Base-by-base conservation (phyloP, 2,329 filamentous ascomycete species). In the Penicillium sp. region DNA sequence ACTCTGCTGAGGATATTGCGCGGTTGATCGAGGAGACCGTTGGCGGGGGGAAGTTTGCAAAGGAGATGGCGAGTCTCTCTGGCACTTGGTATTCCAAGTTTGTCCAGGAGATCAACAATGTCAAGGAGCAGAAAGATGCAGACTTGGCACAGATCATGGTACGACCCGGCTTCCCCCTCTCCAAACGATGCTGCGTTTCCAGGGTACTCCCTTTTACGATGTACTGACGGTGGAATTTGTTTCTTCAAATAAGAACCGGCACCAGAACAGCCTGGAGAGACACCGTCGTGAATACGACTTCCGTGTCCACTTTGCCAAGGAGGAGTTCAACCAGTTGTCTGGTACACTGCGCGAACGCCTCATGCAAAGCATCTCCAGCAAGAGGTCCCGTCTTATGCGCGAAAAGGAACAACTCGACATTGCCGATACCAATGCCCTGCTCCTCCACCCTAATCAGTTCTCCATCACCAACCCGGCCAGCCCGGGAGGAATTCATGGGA, bases 41-140 rank as follows among this genome's bases (percentile, higher is more conserved):
- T 34, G 75, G 77, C 44, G 74, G 74, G 9, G 80, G 70, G 79
- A 80, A 61, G 70, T 86, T 63, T 65, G 88, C 85, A 45, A 85
- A 87, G 72, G 89, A 84, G 57, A 81, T 80, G 64, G 72, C 75
- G 38, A 76, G 76, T 29, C 67, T 81, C 57, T 78, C 89, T 32
- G 93, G 93, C 1, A 88, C 84, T 61, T 82, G 86, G 63, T 96
- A 95, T 67, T 79, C 85, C 50, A 83, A 88, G 57, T 97, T 94
- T 73, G 82, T 93, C 18, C 82, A 88, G 57, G 83, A 91, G 52
- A 81, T 96, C 46, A 94, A 96, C 65, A 85, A 94, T 67, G 80
- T 89, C 6, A 83, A 95, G 56, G 90, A 97, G 69, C 81, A 88
- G 62, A 82, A 88, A 58, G 93, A 98, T 73, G 84, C 86, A 54